phyloP scores from a whole-genome alignment of 1,139 yeast species.

The Yamadazyma sp. region DNA sequence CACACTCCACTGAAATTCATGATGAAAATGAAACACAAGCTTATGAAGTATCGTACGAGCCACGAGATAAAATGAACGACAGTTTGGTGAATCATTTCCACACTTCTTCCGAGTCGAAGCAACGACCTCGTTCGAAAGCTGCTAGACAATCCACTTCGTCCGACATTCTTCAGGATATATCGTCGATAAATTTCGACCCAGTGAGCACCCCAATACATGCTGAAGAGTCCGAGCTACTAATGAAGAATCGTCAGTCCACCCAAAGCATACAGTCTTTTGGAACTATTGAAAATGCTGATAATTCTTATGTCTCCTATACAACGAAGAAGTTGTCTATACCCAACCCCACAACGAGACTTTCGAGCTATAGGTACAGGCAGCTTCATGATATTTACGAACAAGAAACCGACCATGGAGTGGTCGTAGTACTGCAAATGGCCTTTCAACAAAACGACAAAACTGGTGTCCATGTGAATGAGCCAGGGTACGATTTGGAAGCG shows the following conservation, averaged over 20 bases:
- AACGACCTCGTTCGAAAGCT: not conserved
- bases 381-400: constrained; percentile 3
- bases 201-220: not conserved
- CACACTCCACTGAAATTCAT: constrained; percentile 4
- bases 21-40: not conserved
- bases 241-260: not conserved
- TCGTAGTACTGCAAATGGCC: not conserved
- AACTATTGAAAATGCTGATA: not conserved
- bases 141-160: constrained; percentile 1
- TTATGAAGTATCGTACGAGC: constrained; percentile 2
- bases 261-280: not conserved
- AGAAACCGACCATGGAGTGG: not conserved
- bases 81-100: constrained; percentile 3
- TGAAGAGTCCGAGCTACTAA: not conserved
- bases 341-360: constrained; percentile 1
- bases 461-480: not conserved
- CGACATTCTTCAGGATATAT: constrained; percentile 9
- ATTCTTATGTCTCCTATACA: not conserved
- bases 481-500: not conserved
- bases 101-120: too few species aligned
- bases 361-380: not conserved
- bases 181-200: constrained; percentile 3
- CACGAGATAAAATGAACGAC: not conserved
- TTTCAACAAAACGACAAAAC: too few species aligned
- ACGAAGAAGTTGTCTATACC: constrained; percentile 5